Percentiles rank a stretch among this genome's conserved stretches.
Evolutionary conservation across 2,329 filamentous ascomycete genomes (phyloP).

Genomic region (Zelopaecilomyces penicillatus): DNA sequence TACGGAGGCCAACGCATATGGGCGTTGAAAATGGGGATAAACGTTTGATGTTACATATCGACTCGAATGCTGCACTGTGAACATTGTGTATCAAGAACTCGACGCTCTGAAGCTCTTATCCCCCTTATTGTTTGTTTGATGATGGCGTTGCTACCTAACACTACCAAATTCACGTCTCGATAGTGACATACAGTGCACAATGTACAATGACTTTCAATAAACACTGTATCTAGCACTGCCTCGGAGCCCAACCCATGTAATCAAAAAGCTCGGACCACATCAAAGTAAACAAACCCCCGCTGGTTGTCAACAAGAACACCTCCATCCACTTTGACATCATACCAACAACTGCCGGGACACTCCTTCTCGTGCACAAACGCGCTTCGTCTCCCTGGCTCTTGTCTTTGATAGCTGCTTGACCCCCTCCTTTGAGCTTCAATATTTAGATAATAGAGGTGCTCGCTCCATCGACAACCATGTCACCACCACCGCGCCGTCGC

Average conservation of each 20-base stretch:
- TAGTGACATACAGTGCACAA: too few relatives aligned
- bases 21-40: too few relatives aligned
- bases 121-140: too few relatives aligned
- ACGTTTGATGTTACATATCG: too few relatives aligned
- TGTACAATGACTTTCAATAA: too few relatives aligned
- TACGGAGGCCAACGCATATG: too few relatives aligned
- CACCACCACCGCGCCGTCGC: conserved; percentile 34
- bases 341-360: conserved; percentile 9
- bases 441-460: background rate
- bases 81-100: too few relatives aligned
- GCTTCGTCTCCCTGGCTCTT: background rate
- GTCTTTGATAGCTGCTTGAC: too few relatives aligned
- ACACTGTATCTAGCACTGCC: conserved; percentile 1
- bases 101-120: too few relatives aligned
- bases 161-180: too few relatives aligned
- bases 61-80: too few relatives aligned
- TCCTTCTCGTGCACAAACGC: conserved; percentile 7
- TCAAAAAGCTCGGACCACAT: conserved; percentile 9
- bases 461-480: conserved; percentile 19
- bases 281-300: conserved; percentile 20
- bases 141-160: too few relatives aligned
- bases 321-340: conserved; percentile 12
- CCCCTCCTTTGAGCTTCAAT: background rate
- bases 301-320: conserved; percentile 13
- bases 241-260: conserved; percentile 1